These are phyloP conservation scores for Berberis vulgaris DNA, from an alignment of 164 flowering plant species.

Conservation along the genomic window DNA sequence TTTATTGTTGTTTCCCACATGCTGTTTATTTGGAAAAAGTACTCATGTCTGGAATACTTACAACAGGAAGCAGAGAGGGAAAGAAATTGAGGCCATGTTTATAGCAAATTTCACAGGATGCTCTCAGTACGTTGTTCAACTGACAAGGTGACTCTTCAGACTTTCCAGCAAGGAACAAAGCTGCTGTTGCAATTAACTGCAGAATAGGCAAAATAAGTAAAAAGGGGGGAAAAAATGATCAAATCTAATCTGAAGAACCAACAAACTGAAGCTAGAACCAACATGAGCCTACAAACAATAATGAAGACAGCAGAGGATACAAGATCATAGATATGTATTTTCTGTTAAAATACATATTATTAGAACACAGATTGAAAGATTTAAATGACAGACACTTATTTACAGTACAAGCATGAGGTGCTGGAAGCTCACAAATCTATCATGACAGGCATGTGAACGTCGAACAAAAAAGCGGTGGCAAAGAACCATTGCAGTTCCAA, in stretches of 20 bases:
- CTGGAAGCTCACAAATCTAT: conserved; percentile 77
- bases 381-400: too few relatives aligned
- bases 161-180: conserved; percentile 87
- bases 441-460: conserved; percentile 88
- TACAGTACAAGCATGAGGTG: not conserved
- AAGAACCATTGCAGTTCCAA: conserved; percentile 91
- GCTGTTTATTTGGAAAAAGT: not conserved
- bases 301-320: too few relatives aligned
- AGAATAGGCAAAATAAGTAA: not conserved
- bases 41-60: conserved; percentile 27
- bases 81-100: conserved; percentile 55
- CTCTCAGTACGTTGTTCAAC: conserved; percentile 59
- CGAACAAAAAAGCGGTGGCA: conserved; percentile 96
- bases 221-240: too few relatives aligned
- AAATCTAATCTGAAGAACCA: too few relatives aligned
- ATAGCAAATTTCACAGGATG: conserved; percentile 69
- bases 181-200: conserved; percentile 92
- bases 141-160: conserved; percentile 89
- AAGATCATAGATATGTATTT: too few relatives aligned
- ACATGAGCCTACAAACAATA: too few relatives aligned
- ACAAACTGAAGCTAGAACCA: too few relatives aligned
- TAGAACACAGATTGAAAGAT: too few relatives aligned
- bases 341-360: too few relatives aligned
- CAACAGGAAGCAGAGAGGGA: conserved; percentile 60
- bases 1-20: too few relatives aligned